These are phyloP conservation scores for Blastobotrys proliferans DNA, from an alignment of 1,139 yeast genomes.

Conservation along the genomic window DNA sequence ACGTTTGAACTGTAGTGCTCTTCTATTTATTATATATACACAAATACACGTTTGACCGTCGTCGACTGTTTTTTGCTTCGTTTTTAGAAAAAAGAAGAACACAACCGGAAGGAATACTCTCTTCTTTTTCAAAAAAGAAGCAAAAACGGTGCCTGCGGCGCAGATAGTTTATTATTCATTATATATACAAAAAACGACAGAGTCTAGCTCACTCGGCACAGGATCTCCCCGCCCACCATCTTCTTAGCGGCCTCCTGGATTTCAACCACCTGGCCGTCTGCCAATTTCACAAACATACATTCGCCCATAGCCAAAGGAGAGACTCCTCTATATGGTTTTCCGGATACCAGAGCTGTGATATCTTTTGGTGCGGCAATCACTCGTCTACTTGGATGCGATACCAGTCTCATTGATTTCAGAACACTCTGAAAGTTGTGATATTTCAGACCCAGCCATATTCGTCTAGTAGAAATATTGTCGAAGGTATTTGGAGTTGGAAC, in stretches of 20 bases:
- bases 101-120: neutral
- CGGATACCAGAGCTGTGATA: conserved; percentile 68
- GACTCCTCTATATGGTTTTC: conserved; percentile 68
- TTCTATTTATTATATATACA: neutral
- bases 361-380: conserved; percentile 62
- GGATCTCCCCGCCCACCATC: conserved; percentile 68
- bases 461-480: conserved; percentile 79
- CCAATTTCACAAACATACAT: conserved; percentile 59
- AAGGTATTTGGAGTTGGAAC: conserved; percentile 76
- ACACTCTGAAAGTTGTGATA: conserved; percentile 81
- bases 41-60: neutral
- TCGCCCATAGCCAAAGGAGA: conserved; percentile 90
- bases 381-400: conserved; percentile 82
- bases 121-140: too few relatives aligned
- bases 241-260: conserved; percentile 84
- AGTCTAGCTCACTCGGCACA: conserved; percentile 68
- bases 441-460: conserved; percentile 89
- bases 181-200: neutral
- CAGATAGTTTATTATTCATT: neutral
- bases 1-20: conserved; percentile 43
- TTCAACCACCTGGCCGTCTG: conserved; percentile 52
- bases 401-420: conserved; percentile 62
- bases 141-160: too few relatives aligned
- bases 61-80: conserved; percentile 1
- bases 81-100: conserved; percentile 4